phyloP scores from a whole-genome alignment of 805 yeast species.

The Sugiyamaella floridensis region DNA sequence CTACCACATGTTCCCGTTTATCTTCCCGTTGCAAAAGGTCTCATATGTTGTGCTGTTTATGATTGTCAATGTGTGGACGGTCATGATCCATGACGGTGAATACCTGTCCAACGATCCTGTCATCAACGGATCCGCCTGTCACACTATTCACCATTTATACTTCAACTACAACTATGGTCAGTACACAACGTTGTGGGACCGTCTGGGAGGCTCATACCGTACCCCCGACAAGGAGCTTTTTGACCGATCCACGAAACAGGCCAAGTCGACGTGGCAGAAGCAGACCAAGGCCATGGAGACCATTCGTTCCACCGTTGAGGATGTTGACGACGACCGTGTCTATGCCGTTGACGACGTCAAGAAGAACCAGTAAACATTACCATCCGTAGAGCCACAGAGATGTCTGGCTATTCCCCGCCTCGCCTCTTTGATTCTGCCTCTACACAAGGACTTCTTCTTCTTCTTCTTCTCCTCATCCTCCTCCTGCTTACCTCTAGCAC shows the following conservation, averaged over 20 bases:
- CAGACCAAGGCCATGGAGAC: conserved; percentile 71
- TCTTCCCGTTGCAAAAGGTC: conserved; percentile 88
- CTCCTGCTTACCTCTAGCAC: too few relatives aligned
- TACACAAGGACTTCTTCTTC: background rate
- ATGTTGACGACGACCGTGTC: conserved; percentile 61
- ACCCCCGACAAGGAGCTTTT: conserved; percentile 84
- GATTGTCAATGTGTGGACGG: conserved; percentile 96
- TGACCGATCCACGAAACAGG: conserved; percentile 52
- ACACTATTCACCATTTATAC: conserved; percentile 92
- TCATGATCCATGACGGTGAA: conserved; percentile 97
- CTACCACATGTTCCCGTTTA: conserved; percentile 83
- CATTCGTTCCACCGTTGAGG: conserved; percentile 76
- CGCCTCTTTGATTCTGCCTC: too few relatives aligned
- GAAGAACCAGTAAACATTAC: conserved; percentile 2
- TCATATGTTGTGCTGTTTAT: conserved; percentile 77
- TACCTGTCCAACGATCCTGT: conserved; percentile 88
- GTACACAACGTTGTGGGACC: conserved; percentile 97
- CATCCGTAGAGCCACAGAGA: too few relatives aligned
- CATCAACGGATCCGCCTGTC: conserved; percentile 97
- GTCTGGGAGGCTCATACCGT: conserved; percentile 90
- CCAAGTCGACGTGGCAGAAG: conserved; percentile 55
- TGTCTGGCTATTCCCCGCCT: too few relatives aligned
- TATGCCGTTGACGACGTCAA: conserved; percentile 38
- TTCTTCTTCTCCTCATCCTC: too few relatives aligned
- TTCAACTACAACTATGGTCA: conserved; percentile 98